A percentile compares a stretch with the other conserved stretches of the same genome.
These are phyloP conservation scores for Sordariomycetes sp. DNA, from an alignment of 2,329 filamentous ascomycete species.

Conservation along the genomic window DNA sequence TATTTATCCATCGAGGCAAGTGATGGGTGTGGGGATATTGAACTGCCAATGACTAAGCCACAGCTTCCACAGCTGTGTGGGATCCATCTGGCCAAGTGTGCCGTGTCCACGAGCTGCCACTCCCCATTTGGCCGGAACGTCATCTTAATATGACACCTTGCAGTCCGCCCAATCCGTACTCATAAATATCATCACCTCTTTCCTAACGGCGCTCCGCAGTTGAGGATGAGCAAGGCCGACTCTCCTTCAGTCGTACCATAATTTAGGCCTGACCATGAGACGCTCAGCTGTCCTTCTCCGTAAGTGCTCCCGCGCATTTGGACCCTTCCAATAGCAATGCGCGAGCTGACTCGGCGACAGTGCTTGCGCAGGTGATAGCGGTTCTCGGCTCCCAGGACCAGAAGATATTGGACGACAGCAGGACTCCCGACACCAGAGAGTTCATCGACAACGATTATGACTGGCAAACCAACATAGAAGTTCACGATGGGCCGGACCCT, in stretches of 20 bases:
- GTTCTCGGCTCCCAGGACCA: constrained; percentile 1
- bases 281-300: constrained; percentile 4
- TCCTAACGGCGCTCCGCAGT: not conserved
- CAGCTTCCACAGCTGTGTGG: no score
- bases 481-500: not conserved
- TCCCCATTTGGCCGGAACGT: not conserved
- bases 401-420: not conserved
- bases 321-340: not conserved
- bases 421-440: not conserved
- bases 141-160: constrained; percentile 4
- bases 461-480: not conserved
- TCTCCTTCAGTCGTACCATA: not conserved
- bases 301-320: not conserved
- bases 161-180: not conserved
- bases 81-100: not conserved
- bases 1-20: no score
- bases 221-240: not conserved
- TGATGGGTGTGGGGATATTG: no score
- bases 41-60: no score
- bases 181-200: not conserved
- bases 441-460: not conserved
- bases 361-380: constrained; percentile 4
- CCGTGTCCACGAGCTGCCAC: not conserved
- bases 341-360: not conserved
- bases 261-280: constrained; percentile 1